phyloP scores from a whole-genome alignment of 164 flowering plant genomes.

The Stephania yunnanensis region DNA sequence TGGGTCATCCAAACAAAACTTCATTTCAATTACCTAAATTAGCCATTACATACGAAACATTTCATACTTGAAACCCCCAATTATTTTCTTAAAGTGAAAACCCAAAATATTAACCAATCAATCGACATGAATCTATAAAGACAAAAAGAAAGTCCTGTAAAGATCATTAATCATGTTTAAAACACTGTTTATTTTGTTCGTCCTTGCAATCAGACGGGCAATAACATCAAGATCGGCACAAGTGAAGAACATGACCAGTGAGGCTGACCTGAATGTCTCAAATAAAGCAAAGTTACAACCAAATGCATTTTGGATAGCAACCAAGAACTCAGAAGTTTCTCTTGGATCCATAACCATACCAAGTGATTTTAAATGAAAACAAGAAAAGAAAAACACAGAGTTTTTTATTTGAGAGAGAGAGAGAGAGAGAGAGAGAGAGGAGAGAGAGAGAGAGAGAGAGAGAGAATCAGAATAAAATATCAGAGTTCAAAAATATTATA shows the following conservation, averaged over 20 bases:
- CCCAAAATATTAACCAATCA: neutral
- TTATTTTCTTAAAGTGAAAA: too few species aligned
- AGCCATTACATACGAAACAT: neutral
- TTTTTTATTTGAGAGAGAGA: too few species aligned
- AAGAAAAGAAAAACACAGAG: neutral
- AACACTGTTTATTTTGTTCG: neutral
- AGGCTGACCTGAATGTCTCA: neutral
- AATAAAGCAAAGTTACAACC: neutral
- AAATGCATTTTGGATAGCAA: neutral
- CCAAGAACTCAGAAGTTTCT: neutral
- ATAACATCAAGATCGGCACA: neutral
- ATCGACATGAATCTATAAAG: neutral
- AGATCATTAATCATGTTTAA: neutral
- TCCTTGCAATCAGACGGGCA: neutral
- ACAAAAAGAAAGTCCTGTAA: neutral
- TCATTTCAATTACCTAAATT: neutral
- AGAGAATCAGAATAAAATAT: neutral
- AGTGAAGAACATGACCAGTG: neutral
- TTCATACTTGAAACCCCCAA: neutral
- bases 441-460: neutral
- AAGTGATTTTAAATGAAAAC: neutral
- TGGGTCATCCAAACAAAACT: neutral
- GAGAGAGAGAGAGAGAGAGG: neutral
- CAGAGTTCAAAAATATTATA: neutral
- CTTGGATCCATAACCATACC: too few species aligned